These are phyloP conservation scores for Metarhizium guizhouense DNA, from an alignment of 2,329 filamentous ascomycete genomes.

Conservation along the genomic window DNA sequence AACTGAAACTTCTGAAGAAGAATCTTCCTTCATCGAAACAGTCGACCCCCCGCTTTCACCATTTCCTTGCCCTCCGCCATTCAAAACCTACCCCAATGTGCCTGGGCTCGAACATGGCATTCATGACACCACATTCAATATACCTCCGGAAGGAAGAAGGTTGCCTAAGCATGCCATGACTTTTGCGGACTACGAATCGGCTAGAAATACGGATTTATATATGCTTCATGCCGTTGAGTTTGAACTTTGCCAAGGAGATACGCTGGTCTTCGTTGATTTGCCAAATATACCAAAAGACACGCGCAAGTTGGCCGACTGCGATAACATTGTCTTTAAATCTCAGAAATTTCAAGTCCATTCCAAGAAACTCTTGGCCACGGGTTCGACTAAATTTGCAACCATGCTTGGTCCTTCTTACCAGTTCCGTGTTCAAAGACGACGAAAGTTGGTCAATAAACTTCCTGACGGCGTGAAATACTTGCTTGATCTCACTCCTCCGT, in stretches of 20 bases:
- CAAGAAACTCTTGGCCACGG: conserved; percentile 34
- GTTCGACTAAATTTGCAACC: conserved; percentile 36
- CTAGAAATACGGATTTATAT: conserved; percentile 17
- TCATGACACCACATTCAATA: conserved; percentile 12
- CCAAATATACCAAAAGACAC: conserved; percentile 14
- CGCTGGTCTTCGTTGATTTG: conserved; percentile 34
- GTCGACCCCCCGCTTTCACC: background rate
- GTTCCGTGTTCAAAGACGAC: conserved; percentile 27
- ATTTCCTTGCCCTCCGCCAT: background rate
- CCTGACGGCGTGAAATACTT: conserved; percentile 44
- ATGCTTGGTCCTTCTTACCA: conserved; percentile 35
- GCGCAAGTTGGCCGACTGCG: conserved; percentile 22
- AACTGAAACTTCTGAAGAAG: background rate
- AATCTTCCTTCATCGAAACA: background rate
- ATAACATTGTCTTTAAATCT: conserved; percentile 22
- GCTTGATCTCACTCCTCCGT: conserved; percentile 31
- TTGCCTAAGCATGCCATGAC: background rate
- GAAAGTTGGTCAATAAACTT: conserved; percentile 23
- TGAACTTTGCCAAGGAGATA: conserved; percentile 29
- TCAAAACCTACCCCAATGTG: background rate
- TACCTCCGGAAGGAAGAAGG: background rate
- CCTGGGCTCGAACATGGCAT: background rate
- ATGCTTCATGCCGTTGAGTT: conserved; percentile 17
- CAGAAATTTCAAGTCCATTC: conserved; percentile 36
- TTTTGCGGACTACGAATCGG: conserved; percentile 10